These are phyloP conservation scores for Pythium utonaiense DNA, from an alignment of 352 stramenopile species.

Conservation along the genomic window DNA sequence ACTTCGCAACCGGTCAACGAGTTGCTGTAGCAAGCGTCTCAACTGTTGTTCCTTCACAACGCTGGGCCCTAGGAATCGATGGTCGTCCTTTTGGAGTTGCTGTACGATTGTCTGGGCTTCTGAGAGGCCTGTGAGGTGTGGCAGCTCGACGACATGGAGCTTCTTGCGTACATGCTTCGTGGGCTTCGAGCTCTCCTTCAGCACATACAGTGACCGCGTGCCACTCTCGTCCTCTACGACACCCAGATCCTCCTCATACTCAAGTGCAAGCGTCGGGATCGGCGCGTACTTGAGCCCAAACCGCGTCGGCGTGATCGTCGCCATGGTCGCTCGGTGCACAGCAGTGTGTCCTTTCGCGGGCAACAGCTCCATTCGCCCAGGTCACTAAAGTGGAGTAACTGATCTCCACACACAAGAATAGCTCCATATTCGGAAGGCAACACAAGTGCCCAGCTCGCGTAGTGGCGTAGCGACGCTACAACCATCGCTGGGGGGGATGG, in stretches of 20 bases:
- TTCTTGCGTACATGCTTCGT: conserved; percentile 32
- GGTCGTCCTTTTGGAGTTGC: conserved; percentile 65
- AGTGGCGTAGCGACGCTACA: no score
- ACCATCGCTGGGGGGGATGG: no score
- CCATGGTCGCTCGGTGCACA: background rate
- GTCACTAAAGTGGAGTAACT: conserved; percentile 7
- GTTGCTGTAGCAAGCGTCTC: conserved; percentile 48
- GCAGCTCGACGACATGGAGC: conserved; percentile 78
- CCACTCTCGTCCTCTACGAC: conserved; percentile 31
- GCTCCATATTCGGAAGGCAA: conserved; percentile 1
- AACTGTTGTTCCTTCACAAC: conserved; percentile 73
- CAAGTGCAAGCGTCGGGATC: conserved; percentile 72
- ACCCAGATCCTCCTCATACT: conserved; percentile 70
- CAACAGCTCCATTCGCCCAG: no score
- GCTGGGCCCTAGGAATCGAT: conserved; percentile 47
- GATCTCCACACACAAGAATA: conserved; percentile 8
- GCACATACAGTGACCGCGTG: conserved; percentile 54
- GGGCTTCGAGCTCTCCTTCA: conserved; percentile 21
- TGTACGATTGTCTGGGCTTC: conserved; percentile 40
- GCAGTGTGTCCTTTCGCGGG: conserved; percentile 4
- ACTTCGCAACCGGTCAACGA: conserved; percentile 50
- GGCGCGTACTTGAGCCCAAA: conserved; percentile 83
- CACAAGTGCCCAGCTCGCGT: no score
- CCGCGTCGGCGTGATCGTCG: conserved; percentile 71
- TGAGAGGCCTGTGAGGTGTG: conserved; percentile 44